These are phyloP conservation scores for Colletotrichum sublineola DNA, from an alignment of 2,329 filamentous ascomycete genomes.

Conservation along the genomic window DNA sequence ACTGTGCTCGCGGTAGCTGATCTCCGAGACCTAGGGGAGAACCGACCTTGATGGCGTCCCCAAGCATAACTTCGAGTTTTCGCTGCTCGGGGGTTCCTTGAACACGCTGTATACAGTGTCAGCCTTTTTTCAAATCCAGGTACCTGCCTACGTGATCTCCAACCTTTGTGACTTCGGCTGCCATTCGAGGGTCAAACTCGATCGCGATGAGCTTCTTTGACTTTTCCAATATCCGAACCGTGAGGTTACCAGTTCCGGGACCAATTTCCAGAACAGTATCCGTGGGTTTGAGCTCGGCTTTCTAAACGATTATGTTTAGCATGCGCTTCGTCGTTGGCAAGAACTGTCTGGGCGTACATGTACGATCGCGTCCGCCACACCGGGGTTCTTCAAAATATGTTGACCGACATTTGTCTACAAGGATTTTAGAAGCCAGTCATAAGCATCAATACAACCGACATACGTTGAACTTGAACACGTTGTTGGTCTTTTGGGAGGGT, in stretches of 20 bases:
- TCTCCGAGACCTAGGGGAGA: background rate
- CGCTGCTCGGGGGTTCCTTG: conserved; percentile 89
- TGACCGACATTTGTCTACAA: conserved; percentile 50
- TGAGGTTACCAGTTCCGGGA: conserved; percentile 90
- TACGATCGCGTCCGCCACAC: conserved; percentile 79
- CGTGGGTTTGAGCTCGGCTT: conserved; percentile 90
- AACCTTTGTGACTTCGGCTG: conserved; percentile 90
- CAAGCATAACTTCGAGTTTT: conserved; percentile 87
- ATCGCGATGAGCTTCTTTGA: conserved; percentile 87
- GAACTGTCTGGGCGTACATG: conserved; percentile 46
- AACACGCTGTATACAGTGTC: conserved; percentile 82
- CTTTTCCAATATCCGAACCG: conserved; percentile 88
- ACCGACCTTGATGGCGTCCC: conserved; percentile 72
- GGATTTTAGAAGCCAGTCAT: background rate
- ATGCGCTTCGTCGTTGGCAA: conserved; percentile 29
- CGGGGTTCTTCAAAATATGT: conserved; percentile 94
- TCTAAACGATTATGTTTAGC: conserved; percentile 64
- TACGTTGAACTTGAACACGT: conserved; percentile 94
- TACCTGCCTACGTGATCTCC: background rate
- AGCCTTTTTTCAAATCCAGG: conserved; percentile 58
- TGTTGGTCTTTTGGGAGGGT: conserved; percentile 65
- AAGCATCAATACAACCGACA: conserved; percentile 65
- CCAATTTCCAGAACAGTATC: conserved; percentile 94
- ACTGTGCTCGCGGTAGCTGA: background rate
- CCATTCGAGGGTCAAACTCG: conserved; percentile 96